Evolutionary conservation across 768 basidiomycete genomes (phyloP).

Genomic region (Boletellus sp.): DNA sequence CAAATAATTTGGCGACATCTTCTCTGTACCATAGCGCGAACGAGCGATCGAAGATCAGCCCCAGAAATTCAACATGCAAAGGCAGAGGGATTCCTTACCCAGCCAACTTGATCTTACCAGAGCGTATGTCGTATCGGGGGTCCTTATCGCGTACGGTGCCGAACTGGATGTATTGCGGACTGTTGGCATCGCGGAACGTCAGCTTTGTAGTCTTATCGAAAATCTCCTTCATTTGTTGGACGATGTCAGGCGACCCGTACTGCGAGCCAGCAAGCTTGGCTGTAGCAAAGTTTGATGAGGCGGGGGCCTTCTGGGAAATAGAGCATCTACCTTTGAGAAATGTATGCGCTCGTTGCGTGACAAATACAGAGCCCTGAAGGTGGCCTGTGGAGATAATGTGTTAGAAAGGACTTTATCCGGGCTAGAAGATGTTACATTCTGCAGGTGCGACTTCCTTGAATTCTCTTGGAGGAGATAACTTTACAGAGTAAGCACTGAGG

Average conservation of each 20-base stretch:
- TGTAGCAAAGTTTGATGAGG: slow-evolving; percentile 4
- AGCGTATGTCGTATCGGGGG: slow-evolving; percentile 29
- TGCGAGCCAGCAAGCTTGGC: slow-evolving; percentile 29
- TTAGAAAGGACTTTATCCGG: background rate
- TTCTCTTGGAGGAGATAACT: slow-evolving; percentile 8
- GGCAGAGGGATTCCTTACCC: slow-evolving; percentile 26
- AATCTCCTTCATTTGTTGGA: slow-evolving; percentile 29
- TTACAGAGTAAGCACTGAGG: slow-evolving; percentile 35
- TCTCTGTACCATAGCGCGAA: slow-evolving; percentile 23
- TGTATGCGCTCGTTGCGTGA: slow-evolving; percentile 28
- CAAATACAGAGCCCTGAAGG: slow-evolving; percentile 37
- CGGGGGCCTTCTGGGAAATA: background rate
- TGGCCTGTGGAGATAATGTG: slow-evolving; percentile 24
- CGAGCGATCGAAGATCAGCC: background rate
- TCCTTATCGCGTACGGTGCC: slow-evolving; percentile 37
- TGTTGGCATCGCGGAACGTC: slow-evolving; percentile 35
- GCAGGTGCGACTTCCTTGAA: slow-evolving; percentile 22
- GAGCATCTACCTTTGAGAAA: slow-evolving; percentile 26
- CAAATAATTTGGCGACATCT: slow-evolving; percentile 39
- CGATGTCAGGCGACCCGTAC: slow-evolving; percentile 27
- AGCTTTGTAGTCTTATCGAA: slow-evolving; percentile 39
- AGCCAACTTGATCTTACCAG: slow-evolving; percentile 35
- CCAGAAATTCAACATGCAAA: background rate
- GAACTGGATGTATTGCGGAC: slow-evolving; percentile 37
- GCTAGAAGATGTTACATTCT: slow-evolving; percentile 20